These are phyloP conservation scores for Citrullus amarus DNA, from an alignment of 306 rosid species.

Conservation along the genomic window DNA sequence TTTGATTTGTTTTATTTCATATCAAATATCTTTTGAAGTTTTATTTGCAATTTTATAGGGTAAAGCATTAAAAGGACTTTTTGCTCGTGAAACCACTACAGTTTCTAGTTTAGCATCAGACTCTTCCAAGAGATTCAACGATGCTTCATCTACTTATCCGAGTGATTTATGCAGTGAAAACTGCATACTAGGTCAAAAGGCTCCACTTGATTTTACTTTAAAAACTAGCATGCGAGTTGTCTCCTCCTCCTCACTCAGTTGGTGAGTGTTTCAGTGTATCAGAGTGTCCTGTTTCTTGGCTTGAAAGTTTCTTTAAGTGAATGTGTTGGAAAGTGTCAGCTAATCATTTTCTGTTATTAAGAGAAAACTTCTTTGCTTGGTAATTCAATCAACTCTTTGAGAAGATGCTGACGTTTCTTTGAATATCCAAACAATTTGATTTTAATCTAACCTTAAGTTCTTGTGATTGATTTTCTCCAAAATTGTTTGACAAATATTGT, in stretches of 20 bases:
- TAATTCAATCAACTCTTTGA: neutral
- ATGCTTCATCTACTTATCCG: constrained; percentile 22
- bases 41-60: constrained; percentile 31
- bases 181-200: constrained; percentile 47
- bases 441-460: neutral
- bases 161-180: constrained; percentile 35
- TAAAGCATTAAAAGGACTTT: constrained; percentile 77
- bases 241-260: constrained; percentile 36
- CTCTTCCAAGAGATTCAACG: constrained; percentile 26
- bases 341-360: neutral
- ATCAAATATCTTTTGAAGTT: neutral
- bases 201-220: constrained; percentile 85
- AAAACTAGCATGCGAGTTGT: constrained; percentile 67
- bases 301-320: neutral
- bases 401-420: neutral
- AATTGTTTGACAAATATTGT: neutral
- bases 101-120: constrained; percentile 27
- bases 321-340: neutral
- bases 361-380: neutral
- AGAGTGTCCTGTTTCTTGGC: neutral
- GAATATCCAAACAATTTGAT: neutral
- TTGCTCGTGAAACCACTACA: constrained; percentile 22
- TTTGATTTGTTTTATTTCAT: neutral
- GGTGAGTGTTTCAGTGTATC: constrained; percentile 31
- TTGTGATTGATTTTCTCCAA: neutral